Evolutionary conservation across 2,329 filamentous ascomycete genomes (phyloP).

Genomic region (Boeremia exigua): DNA sequence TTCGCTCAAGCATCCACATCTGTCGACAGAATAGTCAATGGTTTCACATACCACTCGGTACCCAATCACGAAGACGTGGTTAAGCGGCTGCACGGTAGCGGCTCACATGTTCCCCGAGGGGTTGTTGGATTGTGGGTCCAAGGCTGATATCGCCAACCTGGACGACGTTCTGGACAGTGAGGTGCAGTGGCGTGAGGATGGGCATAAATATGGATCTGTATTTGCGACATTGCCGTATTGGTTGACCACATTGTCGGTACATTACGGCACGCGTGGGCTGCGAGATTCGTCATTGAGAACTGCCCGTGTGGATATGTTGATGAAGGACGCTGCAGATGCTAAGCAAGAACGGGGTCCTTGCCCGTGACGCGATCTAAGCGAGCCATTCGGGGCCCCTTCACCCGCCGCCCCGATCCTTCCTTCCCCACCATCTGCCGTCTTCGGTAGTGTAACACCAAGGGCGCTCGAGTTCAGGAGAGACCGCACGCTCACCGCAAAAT

Average conservation of each 20-base stretch:
- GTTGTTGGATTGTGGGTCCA: not conserved
- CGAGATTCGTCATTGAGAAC: not conserved
- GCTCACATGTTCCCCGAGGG: conserved; percentile 8
- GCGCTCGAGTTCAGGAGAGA: not conserved
- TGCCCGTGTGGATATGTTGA: conserved; percentile 6
- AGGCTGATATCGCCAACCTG: conserved; percentile 1
- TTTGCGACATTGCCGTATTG: conserved; percentile 8
- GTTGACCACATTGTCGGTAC: not conserved
- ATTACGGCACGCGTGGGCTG: not conserved
- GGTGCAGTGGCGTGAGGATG: conserved; percentile 2
- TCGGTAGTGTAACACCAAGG: not conserved
- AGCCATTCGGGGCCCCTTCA: conserved; percentile 1
- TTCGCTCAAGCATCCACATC: not conserved
- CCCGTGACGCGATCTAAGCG: conserved; percentile 6
- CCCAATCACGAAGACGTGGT: conserved; percentile 7
- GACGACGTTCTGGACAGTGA: conserved; percentile 4
- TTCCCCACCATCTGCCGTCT: not conserved
- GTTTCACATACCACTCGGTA: conserved; percentile 8
- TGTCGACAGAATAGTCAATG: not conserved
- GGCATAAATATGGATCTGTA: conserved; percentile 1
- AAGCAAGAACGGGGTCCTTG: conserved; percentile 1
- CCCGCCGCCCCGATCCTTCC: conserved; percentile 5
- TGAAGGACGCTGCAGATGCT: conserved; percentile 7
- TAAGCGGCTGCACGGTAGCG: conserved; percentile 16
- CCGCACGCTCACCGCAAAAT: conserved; percentile 10